Evolutionary conservation across 345 rosid species (phyloP), one percentile per base, ranked within the genome.

Genomic region (Psidium guajava): DNA sequence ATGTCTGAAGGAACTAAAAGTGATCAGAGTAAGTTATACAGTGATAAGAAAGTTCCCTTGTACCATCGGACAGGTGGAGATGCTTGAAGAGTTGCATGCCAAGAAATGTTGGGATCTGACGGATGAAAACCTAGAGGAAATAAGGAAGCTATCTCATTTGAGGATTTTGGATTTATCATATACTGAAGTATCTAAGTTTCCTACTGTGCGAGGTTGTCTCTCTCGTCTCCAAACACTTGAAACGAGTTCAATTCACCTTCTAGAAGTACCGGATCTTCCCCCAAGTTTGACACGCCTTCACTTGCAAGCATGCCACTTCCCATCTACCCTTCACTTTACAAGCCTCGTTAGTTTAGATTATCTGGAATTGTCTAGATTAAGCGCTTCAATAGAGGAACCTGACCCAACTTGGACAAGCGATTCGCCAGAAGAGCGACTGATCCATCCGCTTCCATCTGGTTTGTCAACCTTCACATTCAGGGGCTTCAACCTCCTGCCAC

Each of bases 131-230:
- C 4, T 59, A 1, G 20, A 59, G 1, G 10, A 27, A 27, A 59
- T 59, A 5, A 8, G 40, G 40, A 59, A 59, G 73, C 73, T 59
- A 27, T 59, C 5, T 5, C 20, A 14, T 0, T 12, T 59, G 21
- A 59, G 3, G 73, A 59, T 14, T 12, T 59, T 59, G 20, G 36
- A 59, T 40, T 27, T 59, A 6, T 3, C 40, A 0, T 27, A 27
- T 1, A 59, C 40, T 6, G 1, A 0, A 2, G 73, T 59, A 13
- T 27, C 21, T 0, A 6, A 8, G 0, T 59, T 59, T 1, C 73
- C 73, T 3, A 6, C 0, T 0, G 20, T 27, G 40, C 4, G 6
- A 27, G 5, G 10, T 14, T 6, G 0, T 27, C 36, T 59, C 1
- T 27, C 64, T 25, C 0, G 0, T 59, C 73, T 59, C 73, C 9